Evolutionary conservation across 1,284 basidiomycete species (phyloP).

Genomic region (Fomes fomentarius): DNA sequence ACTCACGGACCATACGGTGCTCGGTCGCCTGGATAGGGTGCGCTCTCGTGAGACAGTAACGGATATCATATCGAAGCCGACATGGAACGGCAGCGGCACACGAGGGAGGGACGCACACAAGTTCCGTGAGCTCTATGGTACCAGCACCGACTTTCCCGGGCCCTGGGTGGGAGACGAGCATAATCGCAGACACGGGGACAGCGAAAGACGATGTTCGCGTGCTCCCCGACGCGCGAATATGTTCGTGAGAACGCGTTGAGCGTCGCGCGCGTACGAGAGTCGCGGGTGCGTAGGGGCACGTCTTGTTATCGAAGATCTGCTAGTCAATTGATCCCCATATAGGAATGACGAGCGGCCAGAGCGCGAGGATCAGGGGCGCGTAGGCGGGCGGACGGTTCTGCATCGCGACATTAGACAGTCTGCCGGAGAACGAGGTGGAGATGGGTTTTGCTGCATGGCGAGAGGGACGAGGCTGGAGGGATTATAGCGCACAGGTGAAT

Average conservation of each 20-base stretch:
- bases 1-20: too few species aligned
- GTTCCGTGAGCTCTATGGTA: too few species aligned
- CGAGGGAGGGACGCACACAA: too few species aligned
- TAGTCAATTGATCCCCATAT: not conserved
- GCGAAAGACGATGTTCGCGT: not conserved
- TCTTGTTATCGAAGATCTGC: not conserved
- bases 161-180: too few species aligned
- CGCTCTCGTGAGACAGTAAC: too few species aligned
- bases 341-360: not conserved
- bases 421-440: not conserved
- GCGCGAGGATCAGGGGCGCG: not conserved
- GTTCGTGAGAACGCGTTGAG: not conserved
- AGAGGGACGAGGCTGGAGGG: not conserved
- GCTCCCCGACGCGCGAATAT: not conserved
- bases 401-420: not conserved
- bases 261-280: not conserved
- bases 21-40: too few species aligned
- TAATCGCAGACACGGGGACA: not conserved
- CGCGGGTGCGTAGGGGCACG: not conserved
- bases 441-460: not conserved
- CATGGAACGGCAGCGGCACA: too few species aligned
- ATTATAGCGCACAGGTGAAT: not conserved
- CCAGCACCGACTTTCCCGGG: too few species aligned
- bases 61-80: too few species aligned
- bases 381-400: conserved; percentile 5